Evolutionary conservation across 225 moss, liverwort and hornwort species (phyloP).

Genomic region (Lunularia cruciata): DNA sequence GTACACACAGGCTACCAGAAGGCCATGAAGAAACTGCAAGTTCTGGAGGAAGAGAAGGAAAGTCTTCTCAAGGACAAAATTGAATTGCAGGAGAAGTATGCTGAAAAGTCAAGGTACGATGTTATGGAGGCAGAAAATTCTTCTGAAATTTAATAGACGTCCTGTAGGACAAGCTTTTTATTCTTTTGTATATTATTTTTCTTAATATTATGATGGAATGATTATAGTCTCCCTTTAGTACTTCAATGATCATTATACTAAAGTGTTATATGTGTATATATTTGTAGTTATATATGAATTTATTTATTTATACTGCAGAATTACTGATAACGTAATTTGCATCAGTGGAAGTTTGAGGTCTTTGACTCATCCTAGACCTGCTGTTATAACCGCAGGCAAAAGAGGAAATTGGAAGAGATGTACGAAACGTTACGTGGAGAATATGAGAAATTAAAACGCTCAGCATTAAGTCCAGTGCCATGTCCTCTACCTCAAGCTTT

Average conservation of each 20-base stretch:
- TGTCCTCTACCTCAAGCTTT: slow-evolving; percentile 46
- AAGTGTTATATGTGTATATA: too few species aligned
- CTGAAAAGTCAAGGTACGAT: slow-evolving; percentile 80
- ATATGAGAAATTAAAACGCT: slow-evolving; percentile 73
- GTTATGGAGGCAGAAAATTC: background rate
- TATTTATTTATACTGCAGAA: too few species aligned
- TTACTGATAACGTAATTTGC: background rate
- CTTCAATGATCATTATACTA: background rate
- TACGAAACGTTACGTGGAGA: slow-evolving; percentile 85
- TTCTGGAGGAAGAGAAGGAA: slow-evolving; percentile 75
- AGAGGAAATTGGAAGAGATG: slow-evolving; percentile 98
- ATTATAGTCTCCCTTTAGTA: background rate
- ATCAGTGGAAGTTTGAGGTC: background rate
- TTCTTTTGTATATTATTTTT: background rate
- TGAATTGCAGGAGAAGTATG: slow-evolving; percentile 94
- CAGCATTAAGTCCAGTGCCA: slow-evolving; percentile 39
- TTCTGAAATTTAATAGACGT: background rate
- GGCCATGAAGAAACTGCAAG: slow-evolving; percentile 81
- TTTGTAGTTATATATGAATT: too few species aligned
- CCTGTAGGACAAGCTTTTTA: background rate
- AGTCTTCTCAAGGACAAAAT: slow-evolving; percentile 72
- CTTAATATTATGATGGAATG: background rate
- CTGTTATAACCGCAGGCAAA: slow-evolving; percentile 73
- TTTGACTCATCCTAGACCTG: too few species aligned
- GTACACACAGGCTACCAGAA: slow-evolving; percentile 90